These are phyloP conservation scores for Fistulifera pelliculosa DNA, from an alignment of 108 stramenopile genomes.

Conservation along the genomic window DNA sequence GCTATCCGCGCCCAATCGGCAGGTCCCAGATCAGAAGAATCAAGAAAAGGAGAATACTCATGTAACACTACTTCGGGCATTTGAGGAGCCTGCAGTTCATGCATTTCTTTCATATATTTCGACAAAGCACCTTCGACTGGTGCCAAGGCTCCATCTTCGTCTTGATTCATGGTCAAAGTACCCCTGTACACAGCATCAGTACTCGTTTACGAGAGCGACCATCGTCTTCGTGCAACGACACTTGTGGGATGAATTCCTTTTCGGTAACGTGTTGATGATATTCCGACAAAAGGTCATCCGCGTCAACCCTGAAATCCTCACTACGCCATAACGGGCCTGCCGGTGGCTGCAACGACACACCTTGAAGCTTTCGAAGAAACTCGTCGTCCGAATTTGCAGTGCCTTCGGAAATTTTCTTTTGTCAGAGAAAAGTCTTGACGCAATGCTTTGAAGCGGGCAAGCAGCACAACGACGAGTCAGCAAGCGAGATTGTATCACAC, in stretches of 20 bases:
- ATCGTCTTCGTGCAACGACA: constrained; percentile 40
- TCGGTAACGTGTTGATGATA: no score
- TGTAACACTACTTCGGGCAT: constrained; percentile 73
- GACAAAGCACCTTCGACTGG: constrained; percentile 75
- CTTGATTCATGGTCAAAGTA: constrained; percentile 76
- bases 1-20: constrained; percentile 87
- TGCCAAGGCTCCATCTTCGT: constrained; percentile 45
- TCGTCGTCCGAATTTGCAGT: constrained; percentile 2
- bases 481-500: no score
- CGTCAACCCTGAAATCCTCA: constrained; percentile 4
- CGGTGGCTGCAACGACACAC: constrained; percentile 31
- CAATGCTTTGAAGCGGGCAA: no score
- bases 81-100: constrained; percentile 53
- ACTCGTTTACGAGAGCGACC: constrained; percentile 33
- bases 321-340: constrained; percentile 19
- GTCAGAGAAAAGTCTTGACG: no score
- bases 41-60: constrained; percentile 71
- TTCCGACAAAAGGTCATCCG: not conserved
- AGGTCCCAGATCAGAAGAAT: constrained; percentile 86
- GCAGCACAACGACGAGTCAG: no score
- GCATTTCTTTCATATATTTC: constrained; percentile 65
- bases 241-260: constrained; percentile 46
- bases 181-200: constrained; percentile 72
- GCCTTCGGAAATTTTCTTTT: no score
- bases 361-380: constrained; percentile 15